Base-by-base conservation (phyloP, 306 rosid genomes). In the Castanospermum australe region DNA sequence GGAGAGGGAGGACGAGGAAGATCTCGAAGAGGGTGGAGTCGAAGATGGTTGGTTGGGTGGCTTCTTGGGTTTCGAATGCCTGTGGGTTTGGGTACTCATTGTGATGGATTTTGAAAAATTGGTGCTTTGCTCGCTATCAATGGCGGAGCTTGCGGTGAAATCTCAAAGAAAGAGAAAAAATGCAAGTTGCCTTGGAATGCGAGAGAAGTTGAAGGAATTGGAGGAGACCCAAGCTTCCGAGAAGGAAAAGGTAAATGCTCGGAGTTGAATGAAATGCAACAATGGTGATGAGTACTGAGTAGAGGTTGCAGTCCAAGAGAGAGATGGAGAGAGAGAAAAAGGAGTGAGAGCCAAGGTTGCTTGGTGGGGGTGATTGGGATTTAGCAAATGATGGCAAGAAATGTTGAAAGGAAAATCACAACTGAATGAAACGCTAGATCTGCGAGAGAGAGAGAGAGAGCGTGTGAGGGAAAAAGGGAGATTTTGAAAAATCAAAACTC, bases 1-100 rank as follows among this genome's bases (percentile, higher is more conserved):
- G 0, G 98, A 89, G 0, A 90, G 61, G 0, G 97, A 93, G 2
- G 90, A 76, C 0, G 73, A 59, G 4, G 97, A 81, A 39, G 96
- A 88, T 88, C 91, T 85, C 1, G 90, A 24, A 4, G 83, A 21
- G 6, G 79, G 1, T 30, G 87, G 36, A 0, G 84, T 54, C 4
- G 89, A 45, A 30, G 92, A 60, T 2, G 92, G 14, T 24, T 79
- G 89, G 57, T 74, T 85, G 6, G 90, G 92, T 80, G 89, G 86
- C 76, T 90, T 86, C 11, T 84, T 35, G 62, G 90, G 86, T 77
- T 81, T 95, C 6, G 94, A 77, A 28, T 81, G 72, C 70, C 75
- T 84, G 79, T 86, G 83, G 51, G 86, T 67, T 28, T 86, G 86
- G 12, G 89, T 85, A 66, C 85, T 85, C 97, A 92, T 90, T 51